Evolutionary conservation across 805 yeast species (phyloP).

Genomic region (Metschnikowia drakensbergensis): DNA sequence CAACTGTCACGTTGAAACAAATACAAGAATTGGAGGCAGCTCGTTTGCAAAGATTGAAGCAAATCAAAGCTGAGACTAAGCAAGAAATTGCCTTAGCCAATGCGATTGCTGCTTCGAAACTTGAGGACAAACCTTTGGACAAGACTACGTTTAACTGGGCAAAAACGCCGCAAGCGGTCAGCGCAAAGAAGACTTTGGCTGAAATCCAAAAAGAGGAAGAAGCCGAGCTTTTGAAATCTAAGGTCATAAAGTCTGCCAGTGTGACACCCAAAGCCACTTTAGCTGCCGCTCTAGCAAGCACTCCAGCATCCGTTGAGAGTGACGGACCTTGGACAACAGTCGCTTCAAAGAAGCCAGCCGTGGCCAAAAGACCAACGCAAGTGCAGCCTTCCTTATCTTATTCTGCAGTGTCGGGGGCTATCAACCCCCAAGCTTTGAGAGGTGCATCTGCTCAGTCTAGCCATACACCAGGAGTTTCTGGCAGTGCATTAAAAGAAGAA

Average conservation of each 20-base stretch:
- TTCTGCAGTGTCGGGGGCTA: slow-evolving; percentile 21
- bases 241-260: slow-evolving; percentile 21
- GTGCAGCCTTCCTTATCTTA: slow-evolving; percentile 12
- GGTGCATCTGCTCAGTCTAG: slow-evolving; percentile 34
- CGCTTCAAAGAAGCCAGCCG: slow-evolving; percentile 33
- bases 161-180: slow-evolving; percentile 18
- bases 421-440: slow-evolving; percentile 36
- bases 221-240: slow-evolving; percentile 29
- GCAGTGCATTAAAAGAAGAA: slow-evolving; percentile 43
- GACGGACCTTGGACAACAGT: slow-evolving; percentile 42
- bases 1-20: slow-evolving; percentile 47
- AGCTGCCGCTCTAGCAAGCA: slow-evolving; percentile 32
- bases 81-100: slow-evolving; percentile 21
- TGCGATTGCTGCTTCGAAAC: slow-evolving; percentile 20
- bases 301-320: slow-evolving; percentile 24
- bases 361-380: slow-evolving; percentile 22
- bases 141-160: slow-evolving; percentile 43
- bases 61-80: slow-evolving; percentile 35
- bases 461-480: slow-evolving; percentile 18
- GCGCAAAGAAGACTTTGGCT: slow-evolving; percentile 49
- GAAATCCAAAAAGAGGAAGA: slow-evolving; percentile 63
- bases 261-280: slow-evolving; percentile 30
- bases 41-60: slow-evolving; percentile 35
- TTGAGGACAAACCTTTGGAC: slow-evolving; percentile 24
- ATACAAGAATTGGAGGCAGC: slow-evolving; percentile 51